These are phyloP conservation scores for Sporothrix brasiliensis DNA, from an alignment of 2,329 filamentous ascomycete genomes.

Conservation along the genomic window DNA sequence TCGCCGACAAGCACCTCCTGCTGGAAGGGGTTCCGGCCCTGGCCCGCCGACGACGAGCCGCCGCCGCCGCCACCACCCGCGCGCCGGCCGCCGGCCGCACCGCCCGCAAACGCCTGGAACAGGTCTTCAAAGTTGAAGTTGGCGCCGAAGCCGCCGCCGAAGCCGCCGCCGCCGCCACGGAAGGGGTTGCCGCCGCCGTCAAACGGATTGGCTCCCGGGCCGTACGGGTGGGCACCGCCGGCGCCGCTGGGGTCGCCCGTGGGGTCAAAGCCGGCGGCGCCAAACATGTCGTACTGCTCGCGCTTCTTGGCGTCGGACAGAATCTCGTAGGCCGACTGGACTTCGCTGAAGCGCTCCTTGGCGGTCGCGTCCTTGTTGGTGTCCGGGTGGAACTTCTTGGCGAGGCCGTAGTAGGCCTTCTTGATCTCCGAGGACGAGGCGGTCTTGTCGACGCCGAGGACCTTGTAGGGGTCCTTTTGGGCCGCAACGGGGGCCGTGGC, in stretches of 20 bases:
- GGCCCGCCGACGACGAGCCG: conserved; percentile 47
- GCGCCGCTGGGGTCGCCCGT: conserved; percentile 65
- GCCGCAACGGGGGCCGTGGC: conserved; percentile 57
- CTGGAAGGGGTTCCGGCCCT: conserved; percentile 66
- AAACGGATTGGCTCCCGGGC: conserved; percentile 61
- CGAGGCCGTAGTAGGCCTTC: conserved; percentile 95
- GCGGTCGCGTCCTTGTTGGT: conserved; percentile 94
- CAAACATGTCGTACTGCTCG: conserved; percentile 88
- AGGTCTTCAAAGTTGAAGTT: conserved; percentile 97
- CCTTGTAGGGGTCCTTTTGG: conserved; percentile 79
- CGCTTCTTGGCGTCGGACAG: conserved; percentile 91
- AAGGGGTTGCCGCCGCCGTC: conserved; percentile 60
- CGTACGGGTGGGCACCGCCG: conserved; percentile 65
- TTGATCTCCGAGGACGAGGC: conserved; percentile 91
- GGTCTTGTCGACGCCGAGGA: conserved; percentile 79
- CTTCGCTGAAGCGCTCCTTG: conserved; percentile 92
- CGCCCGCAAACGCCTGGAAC: conserved; percentile 79
- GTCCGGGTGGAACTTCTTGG: conserved; percentile 97
- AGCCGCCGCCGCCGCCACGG: conserved; percentile 57
- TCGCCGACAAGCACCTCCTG: conserved; percentile 87
- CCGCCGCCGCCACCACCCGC: conserved; percentile 51
- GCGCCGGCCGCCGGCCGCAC: conserved; percentile 56
- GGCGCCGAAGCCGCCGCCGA: conserved; percentile 69
- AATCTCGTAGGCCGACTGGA: conserved; percentile 91
- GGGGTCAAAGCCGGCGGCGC: conserved; percentile 83